Evolutionary conservation across 2,329 filamentous ascomycete genomes (phyloP), one percentile per base, ranked within the genome.

Genomic region (Epicoccum nigrum): DNA sequence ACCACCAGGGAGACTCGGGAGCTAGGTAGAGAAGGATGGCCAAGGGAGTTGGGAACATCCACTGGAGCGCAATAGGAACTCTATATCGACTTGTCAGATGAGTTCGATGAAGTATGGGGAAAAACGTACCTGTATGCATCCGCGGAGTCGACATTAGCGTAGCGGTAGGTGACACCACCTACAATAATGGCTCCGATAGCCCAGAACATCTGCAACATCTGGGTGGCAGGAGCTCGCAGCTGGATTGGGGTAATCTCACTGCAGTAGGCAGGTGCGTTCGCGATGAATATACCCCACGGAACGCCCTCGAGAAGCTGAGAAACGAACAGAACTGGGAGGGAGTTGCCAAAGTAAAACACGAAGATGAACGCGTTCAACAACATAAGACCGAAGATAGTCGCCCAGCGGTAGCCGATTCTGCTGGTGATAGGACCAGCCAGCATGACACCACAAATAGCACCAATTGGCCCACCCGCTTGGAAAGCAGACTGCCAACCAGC

Each of bases 171-270:
- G 54, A 83, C 77, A 52, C 72, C 83, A 25, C 77, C 80, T 19
- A 86, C 84, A 51, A 86, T 83, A 65, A 86, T 86, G 28, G 72
- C 69, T 20, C 83, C 84, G 63, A 86, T 81, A 15, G 83, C 80
- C 83, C 83, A 86, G 74, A 83, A 84, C 83, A 86, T 86, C 72
- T 86, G 84, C 69, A 86, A 61, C 79, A 83, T 86, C 70, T 83
- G 80, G 2, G 84, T 86, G 4, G 78, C 78, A 16, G 82, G 79
- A 45, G 80, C 84, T 67, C 83, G 73, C 46, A 87, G 70, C 63
- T 74, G 73, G 44, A 86, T 77, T 1, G 84, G 84, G 2, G 84
- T 82, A 49, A 87, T 84, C 67, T 87, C 84, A 62, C 72, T 73
- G 69, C 79, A 83, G 74, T 86, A 87, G 6, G 84, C 84, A 1